Conservation (phyloP, 805 yeast genomes). For the Maudiozyma saulgeensis region DNA sequence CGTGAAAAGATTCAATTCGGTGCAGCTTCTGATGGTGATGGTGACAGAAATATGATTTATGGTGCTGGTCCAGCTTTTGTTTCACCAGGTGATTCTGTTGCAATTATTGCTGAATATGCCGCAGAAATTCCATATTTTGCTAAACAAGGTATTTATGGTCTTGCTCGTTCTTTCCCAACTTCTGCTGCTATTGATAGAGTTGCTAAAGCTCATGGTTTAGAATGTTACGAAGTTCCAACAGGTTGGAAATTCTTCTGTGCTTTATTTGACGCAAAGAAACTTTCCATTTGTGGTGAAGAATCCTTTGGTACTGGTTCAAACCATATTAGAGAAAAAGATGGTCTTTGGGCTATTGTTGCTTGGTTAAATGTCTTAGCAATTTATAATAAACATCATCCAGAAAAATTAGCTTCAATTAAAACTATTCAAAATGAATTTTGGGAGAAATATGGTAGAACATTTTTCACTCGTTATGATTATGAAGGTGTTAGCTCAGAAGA, state of each 20-base stretch:
- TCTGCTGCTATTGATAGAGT: constrained; percentile 89
- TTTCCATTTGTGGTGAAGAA: constrained; percentile 97
- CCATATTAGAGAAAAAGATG: constrained; percentile 96
- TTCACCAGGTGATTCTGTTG: constrained; percentile 97
- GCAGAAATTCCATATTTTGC: constrained; percentile 85
- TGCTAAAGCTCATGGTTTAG: constrained; percentile 64
- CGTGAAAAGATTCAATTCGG: constrained; percentile 77
- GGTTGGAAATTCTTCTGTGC: constrained; percentile 99
- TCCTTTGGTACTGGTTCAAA: constrained; percentile 97
- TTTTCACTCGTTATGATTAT: constrained; percentile 90
- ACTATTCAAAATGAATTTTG: constrained; percentile 80
- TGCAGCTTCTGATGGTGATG: constrained; percentile 99
- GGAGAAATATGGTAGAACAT: constrained; percentile 91
- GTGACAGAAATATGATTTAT: constrained; percentile 97
- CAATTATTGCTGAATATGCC: constrained; percentile 92
- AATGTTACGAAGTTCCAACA: constrained; percentile 91
- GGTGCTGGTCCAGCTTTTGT: constrained; percentile 84
- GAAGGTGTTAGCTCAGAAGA: constrained; percentile 73
- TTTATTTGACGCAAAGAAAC: constrained; percentile 81
- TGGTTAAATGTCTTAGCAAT: constrained; percentile 94
- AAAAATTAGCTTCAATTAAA: constrained; percentile 54
- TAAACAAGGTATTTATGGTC: constrained; percentile 76
- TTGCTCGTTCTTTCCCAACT: constrained; percentile 97
- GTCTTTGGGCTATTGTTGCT: constrained; percentile 94
- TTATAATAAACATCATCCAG: constrained; percentile 54